A percentile compares a stretch with the other conserved stretches of the same genome.
These are phyloP conservation scores for Leucosporidium scottii DNA, from an alignment of 768 basidiomycete genomes.

Conservation along the genomic window DNA sequence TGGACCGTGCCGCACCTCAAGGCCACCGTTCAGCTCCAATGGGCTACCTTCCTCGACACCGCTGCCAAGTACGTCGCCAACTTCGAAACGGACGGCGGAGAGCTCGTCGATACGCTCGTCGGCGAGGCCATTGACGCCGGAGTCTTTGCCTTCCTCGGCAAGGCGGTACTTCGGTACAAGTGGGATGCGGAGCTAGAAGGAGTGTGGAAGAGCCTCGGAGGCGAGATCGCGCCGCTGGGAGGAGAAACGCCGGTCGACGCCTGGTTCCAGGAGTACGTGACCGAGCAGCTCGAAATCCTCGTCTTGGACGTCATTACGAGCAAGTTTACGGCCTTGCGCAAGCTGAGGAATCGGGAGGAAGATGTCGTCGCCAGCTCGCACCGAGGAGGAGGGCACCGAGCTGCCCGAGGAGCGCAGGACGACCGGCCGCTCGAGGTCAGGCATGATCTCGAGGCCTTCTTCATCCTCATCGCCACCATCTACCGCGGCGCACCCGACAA, in stretches of 20 bases:
- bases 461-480: constrained; percentile 71
- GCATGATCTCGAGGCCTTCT: constrained; percentile 77
- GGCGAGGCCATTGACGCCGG: constrained; percentile 78
- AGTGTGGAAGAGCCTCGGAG: constrained; percentile 19
- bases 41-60: constrained; percentile 78
- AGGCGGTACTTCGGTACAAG: constrained; percentile 57
- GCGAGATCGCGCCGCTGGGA: constrained; percentile 13
- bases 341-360: constrained; percentile 80
- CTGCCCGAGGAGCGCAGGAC: not conserved
- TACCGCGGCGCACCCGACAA: constrained; percentile 66
- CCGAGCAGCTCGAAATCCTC: constrained; percentile 63
- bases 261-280: constrained; percentile 53
- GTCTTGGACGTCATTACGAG: constrained; percentile 51
- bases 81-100: constrained; percentile 53
- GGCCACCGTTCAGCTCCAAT: constrained; percentile 69
- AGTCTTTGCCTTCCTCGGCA: constrained; percentile 64
- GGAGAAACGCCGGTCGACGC: constrained; percentile 33
- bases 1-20: constrained; percentile 53
- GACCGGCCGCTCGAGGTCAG: constrained; percentile 51
- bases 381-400: constrained; percentile 44
- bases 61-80: constrained; percentile 62
- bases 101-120: constrained; percentile 68
- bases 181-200: constrained; percentile 46
- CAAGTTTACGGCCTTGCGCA: constrained; percentile 40
- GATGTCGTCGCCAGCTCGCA: constrained; percentile 68